A percentile compares a stretch with the other conserved stretches of the same genome.
Conservation (phyloP, 208 protist genomes). For the Novymonas esmeraldas region DNA sequence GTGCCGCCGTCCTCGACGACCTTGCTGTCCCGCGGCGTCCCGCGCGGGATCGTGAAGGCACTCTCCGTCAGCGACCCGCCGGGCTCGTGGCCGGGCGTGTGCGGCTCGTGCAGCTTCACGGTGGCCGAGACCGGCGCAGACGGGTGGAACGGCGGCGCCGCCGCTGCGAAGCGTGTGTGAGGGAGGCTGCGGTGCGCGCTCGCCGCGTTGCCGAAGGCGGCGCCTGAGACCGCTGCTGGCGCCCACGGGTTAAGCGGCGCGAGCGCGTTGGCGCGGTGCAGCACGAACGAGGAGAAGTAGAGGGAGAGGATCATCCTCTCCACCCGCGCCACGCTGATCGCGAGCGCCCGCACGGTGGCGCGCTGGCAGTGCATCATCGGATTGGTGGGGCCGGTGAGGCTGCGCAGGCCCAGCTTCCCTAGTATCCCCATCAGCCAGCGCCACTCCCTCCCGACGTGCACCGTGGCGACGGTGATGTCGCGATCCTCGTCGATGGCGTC, state of each 20-base stretch:
- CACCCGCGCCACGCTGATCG: conserved; percentile 15
- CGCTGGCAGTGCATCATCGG: conserved; percentile 10
- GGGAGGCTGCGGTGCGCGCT: background rate
- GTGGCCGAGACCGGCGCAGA: background rate
- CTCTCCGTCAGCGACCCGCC: conserved; percentile 14
- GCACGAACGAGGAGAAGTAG: conserved; percentile 30
- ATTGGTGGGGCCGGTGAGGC: background rate
- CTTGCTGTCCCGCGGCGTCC: conserved; percentile 4
- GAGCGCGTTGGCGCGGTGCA: conserved; percentile 8
- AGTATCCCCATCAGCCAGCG: conserved; percentile 15
- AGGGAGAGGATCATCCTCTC: conserved; percentile 30
- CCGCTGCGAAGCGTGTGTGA: conserved; percentile 4
- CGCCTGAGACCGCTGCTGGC: background rate
- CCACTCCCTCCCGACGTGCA: conserved; percentile 36
- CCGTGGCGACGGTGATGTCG: conserved; percentile 25
- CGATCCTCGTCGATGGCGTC: conserved; percentile 13
- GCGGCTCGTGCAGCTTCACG: background rate
- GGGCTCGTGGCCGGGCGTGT: background rate
- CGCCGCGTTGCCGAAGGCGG: background rate
- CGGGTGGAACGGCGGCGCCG: background rate
- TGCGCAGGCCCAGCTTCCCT: conserved; percentile 1
- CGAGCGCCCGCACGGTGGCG: conserved; percentile 4
- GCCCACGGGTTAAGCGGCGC: conserved; percentile 7
- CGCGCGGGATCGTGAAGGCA: conserved; percentile 9
- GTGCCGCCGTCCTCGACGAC: background rate